Conservation (phyloP, 2,329 filamentous ascomycete species). For the Helotiales sp. region DNA sequence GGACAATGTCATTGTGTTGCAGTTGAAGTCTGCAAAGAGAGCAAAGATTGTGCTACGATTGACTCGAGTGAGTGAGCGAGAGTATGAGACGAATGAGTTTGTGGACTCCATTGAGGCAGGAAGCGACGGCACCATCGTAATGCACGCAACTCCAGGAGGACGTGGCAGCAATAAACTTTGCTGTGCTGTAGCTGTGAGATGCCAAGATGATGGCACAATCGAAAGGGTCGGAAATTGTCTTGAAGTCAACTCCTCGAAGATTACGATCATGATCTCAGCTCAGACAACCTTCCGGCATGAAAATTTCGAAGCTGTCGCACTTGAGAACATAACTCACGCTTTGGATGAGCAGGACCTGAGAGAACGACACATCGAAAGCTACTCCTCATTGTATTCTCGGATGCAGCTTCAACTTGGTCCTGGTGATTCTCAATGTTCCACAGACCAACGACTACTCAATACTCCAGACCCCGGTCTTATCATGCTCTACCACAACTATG, state of each 20-base stretch:
- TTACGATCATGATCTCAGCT: constrained; percentile 39
- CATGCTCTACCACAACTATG: constrained; percentile 40
- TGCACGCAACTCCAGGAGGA: constrained; percentile 41
- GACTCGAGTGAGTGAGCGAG: constrained; percentile 40
- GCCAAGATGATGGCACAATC: constrained; percentile 29
- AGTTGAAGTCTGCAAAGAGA: constrained; percentile 21
- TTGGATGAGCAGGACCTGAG: constrained; percentile 25
- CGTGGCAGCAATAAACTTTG: constrained; percentile 35
- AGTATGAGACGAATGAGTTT: constrained; percentile 44
- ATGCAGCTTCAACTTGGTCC: constrained; percentile 33
- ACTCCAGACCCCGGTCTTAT: constrained; percentile 22
- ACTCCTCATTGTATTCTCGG: constrained; percentile 34
- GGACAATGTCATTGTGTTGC: constrained; percentile 41
- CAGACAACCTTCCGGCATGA: constrained; percentile 40
- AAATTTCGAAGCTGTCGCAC: constrained; percentile 30
- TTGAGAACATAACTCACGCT: constrained; percentile 25
- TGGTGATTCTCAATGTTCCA: constrained; percentile 30
- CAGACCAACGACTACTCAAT: constrained; percentile 32
- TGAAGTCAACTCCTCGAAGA: constrained; percentile 37
- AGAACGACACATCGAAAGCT: constrained; percentile 37
- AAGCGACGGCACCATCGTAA: constrained; percentile 35
- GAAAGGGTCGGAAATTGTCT: constrained; percentile 37
- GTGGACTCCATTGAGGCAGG: constrained; percentile 38
- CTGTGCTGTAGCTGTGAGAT: constrained; percentile 34
- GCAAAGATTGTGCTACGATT: constrained; percentile 32